phyloP scores from a whole-genome alignment of 202 grass and related monocot genomes.

The Zizania palustris region DNA sequence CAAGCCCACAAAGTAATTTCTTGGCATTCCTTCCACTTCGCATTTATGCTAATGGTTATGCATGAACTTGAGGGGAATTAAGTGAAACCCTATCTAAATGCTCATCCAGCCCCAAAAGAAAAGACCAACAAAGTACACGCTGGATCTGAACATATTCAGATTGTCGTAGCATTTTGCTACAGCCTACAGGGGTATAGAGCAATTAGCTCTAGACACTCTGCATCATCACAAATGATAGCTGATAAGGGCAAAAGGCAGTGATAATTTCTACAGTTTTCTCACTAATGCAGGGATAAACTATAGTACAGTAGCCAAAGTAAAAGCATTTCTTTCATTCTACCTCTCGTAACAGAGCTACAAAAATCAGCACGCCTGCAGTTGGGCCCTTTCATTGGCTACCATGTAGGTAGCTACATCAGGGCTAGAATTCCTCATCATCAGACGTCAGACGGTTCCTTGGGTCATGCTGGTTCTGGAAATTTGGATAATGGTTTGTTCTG shows the following conservation, averaged over 20 bases:
- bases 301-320: background rate
- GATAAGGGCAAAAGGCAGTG: background rate
- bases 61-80: background rate
- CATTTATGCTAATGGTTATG: background rate
- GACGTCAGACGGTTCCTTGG: constrained; percentile 11
- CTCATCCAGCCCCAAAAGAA: background rate
- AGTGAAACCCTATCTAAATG: background rate
- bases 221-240: background rate
- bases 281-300: background rate
- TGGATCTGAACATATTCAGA: background rate
- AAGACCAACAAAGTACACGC: background rate
- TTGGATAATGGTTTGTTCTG: constrained; percentile 27
- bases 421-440: constrained; percentile 29
- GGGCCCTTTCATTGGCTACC: background rate
- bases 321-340: background rate
- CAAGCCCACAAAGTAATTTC: background rate
- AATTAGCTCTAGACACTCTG: background rate
- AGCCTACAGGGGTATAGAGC: background rate
- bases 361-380: background rate
- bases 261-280: background rate
- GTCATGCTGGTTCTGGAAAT: constrained; percentile 25
- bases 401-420: background rate
- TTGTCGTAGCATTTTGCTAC: background rate
- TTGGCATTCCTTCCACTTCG: background rate
- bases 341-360: background rate